These are phyloP conservation scores for Boletales sp. DNA, from an alignment of 768 basidiomycete genomes.

Conservation along the genomic window DNA sequence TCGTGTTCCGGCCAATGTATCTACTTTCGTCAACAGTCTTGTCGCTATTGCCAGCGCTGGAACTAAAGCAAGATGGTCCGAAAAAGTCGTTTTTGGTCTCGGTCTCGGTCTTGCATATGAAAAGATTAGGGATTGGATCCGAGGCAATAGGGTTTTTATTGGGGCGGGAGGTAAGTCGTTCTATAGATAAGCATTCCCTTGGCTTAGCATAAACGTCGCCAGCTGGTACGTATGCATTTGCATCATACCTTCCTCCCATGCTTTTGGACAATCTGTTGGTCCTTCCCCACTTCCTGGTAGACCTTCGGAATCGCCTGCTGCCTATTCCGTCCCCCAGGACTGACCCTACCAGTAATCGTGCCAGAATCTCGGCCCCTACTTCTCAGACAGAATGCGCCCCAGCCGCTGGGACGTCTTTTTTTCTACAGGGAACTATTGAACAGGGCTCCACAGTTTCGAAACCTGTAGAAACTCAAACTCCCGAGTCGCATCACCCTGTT, in stretches of 20 bases:
- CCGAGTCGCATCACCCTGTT: conserved; percentile 10
- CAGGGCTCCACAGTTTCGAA: conserved; percentile 7
- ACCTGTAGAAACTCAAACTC: conserved; percentile 9
- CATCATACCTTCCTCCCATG: conserved; percentile 64
- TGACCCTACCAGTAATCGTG: conserved; percentile 27
- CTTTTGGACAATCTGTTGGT: conserved; percentile 63
- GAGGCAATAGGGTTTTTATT: conserved; percentile 66
- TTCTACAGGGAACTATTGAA: conserved; percentile 3
- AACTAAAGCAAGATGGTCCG: conserved; percentile 34
- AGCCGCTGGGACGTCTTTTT: not conserved
- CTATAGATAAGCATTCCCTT: not conserved
- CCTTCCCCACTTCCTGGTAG: conserved; percentile 63
- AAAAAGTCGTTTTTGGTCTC: conserved; percentile 41
- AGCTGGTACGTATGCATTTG: conserved; percentile 69
- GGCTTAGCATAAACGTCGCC: conserved; percentile 11
- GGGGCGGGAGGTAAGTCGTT: conserved; percentile 71
- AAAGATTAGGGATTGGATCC: conserved; percentile 51
- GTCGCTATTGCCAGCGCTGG: conserved; percentile 60
- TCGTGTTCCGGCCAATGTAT: conserved; percentile 54
- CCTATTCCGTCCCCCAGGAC: conserved; percentile 45
- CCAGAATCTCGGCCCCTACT: conserved; percentile 13
- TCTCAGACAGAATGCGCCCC: conserved; percentile 10
- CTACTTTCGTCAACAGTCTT: conserved; percentile 56
- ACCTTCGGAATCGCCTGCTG: conserved; percentile 57
- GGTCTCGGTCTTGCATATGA: conserved; percentile 39